Percentiles rank a stretch among this genome's conserved stretches.
These are phyloP conservation scores for Talaromyces islandicus DNA, from an alignment of 2,329 filamentous ascomycete species.

Conservation along the genomic window DNA sequence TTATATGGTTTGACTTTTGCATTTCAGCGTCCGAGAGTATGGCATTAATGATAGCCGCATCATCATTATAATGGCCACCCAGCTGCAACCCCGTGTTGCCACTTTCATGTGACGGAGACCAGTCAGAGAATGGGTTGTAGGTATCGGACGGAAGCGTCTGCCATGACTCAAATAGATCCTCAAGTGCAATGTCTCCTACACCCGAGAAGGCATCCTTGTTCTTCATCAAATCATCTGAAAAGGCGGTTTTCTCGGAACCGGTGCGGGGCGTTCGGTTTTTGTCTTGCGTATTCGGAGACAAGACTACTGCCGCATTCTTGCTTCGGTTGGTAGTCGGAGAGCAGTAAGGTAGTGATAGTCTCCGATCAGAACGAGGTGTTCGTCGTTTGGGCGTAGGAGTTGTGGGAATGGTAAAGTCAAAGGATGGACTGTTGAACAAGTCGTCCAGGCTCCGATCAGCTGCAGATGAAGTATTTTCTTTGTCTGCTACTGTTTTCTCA, in stretches of 20 bases:
- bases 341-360: slow-evolving; percentile 31
- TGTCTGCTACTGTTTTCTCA: slow-evolving; percentile 43
- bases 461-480: slow-evolving; percentile 51
- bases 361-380: slow-evolving; percentile 40
- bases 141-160: slow-evolving; percentile 7
- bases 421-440: slow-evolving; percentile 58
- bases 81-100: slow-evolving; percentile 7
- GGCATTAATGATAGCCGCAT: slow-evolving; percentile 28
- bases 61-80: slow-evolving; percentile 14
- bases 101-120: slow-evolving; percentile 16
- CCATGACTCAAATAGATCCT: slow-evolving; percentile 9
- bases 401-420: slow-evolving; percentile 50
- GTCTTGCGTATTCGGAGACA: slow-evolving; percentile 3
- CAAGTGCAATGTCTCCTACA: slow-evolving; percentile 5
- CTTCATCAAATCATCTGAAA: background rate
- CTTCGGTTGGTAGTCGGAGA: slow-evolving; percentile 23
- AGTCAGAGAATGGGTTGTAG: slow-evolving; percentile 9
- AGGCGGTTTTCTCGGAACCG: background rate
- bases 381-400: slow-evolving; percentile 48
- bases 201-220: slow-evolving; percentile 1
- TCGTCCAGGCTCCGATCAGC: slow-evolving; percentile 51
- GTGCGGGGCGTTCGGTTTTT: slow-evolving; percentile 1
- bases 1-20: slow-evolving; percentile 16
- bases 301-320: background rate
- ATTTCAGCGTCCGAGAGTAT: slow-evolving; percentile 29